A percentile compares a stretch with the other conserved stretches of the same genome.
Conservation (phyloP, 495 filamentous ascomycete species). For the Ascodesmis nigricans region DNA sequence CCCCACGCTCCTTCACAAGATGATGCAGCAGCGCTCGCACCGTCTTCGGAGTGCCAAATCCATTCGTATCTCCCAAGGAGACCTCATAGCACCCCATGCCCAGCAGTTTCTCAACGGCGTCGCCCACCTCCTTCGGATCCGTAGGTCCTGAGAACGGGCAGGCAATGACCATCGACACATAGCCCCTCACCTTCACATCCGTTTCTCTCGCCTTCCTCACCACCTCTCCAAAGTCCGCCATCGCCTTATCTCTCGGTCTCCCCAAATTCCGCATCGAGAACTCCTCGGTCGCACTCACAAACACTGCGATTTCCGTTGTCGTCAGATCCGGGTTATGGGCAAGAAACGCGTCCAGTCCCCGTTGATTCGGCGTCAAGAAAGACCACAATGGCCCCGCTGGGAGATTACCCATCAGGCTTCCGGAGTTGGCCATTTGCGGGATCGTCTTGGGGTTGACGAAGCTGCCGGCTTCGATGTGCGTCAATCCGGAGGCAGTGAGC, state of each 20-base stretch:
- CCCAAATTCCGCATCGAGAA: conserved; percentile 89
- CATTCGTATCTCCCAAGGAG: conserved; percentile 81
- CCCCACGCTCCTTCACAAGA: conserved; percentile 50
- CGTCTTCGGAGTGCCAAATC: conserved; percentile 68
- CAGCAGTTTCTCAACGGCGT: conserved; percentile 58
- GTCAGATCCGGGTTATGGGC: conserved; percentile 18
- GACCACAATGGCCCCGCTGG: conserved; percentile 54
- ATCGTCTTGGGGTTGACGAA: conserved; percentile 98
- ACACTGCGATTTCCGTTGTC: conserved; percentile 61
- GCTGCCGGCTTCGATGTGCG: conserved; percentile 78
- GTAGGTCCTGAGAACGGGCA: conserved; percentile 91
- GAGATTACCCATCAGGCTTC: conserved; percentile 48
- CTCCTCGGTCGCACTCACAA: conserved; percentile 74
- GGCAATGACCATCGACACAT: conserved; percentile 82
- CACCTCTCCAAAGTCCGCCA: conserved; percentile 53
- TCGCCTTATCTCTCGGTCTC: conserved; percentile 60
- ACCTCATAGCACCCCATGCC: conserved; percentile 96
- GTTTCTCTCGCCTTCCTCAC: conserved; percentile 47
- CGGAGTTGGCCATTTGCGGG: conserved; percentile 91
- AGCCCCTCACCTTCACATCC: conserved; percentile 62
- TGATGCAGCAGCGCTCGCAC: conserved; percentile 12
- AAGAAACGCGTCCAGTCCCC: conserved; percentile 38
- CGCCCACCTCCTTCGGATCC: conserved; percentile 52
- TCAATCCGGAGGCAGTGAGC: conserved; percentile 65
- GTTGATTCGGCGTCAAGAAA: conserved; percentile 77